phyloP scores from a whole-genome alignment of 1,284 basidiomycete species.

The Puccinia polysora region DNA sequence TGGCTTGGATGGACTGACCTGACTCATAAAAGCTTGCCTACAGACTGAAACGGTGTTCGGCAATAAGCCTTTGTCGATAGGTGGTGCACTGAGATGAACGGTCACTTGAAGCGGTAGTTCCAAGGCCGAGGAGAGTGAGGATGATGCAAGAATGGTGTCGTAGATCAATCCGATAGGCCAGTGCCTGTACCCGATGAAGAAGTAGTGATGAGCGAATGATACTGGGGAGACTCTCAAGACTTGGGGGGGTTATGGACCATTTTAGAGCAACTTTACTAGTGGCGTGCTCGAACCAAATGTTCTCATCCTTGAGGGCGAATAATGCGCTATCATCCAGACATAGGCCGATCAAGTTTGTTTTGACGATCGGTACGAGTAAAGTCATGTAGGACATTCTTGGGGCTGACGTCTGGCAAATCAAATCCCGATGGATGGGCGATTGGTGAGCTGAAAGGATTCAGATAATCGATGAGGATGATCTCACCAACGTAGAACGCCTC shows the following conservation, averaged over 20 bases:
- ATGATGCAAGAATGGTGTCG: conserved; percentile 59
- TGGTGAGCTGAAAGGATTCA: conserved; percentile 49
- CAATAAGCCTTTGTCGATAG: conserved; percentile 74
- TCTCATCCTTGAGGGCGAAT: conserved; percentile 68
- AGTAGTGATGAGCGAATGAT: no score
- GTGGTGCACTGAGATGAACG: conserved; percentile 77
- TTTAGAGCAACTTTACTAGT: conserved; percentile 68
- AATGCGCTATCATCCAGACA: conserved; percentile 76
- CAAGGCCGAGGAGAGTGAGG: conserved; percentile 44
- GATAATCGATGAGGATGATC: conserved; percentile 53
- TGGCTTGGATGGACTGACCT: conserved; percentile 69
- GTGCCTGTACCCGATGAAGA: no score
- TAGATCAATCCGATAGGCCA: conserved; percentile 91
- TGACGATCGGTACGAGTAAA: conserved; percentile 77
- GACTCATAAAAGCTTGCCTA: conserved; percentile 84
- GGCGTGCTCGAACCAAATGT: conserved; percentile 87
- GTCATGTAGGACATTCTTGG: conserved; percentile 85
- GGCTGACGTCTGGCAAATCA: conserved; percentile 54
- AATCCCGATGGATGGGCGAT: neutral
- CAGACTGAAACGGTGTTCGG: conserved; percentile 72
- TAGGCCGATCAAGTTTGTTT: conserved; percentile 77
- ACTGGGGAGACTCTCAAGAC: no score
- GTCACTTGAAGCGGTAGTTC: conserved; percentile 65
- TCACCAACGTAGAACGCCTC: conserved; percentile 68
- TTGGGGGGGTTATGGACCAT: conserved; percentile 65